Evolutionary conservation across 495 filamentous ascomycete genomes (phyloP), one percentile per base, ranked within the genome.

Genomic region (Aspergillus heteromorphus): DNA sequence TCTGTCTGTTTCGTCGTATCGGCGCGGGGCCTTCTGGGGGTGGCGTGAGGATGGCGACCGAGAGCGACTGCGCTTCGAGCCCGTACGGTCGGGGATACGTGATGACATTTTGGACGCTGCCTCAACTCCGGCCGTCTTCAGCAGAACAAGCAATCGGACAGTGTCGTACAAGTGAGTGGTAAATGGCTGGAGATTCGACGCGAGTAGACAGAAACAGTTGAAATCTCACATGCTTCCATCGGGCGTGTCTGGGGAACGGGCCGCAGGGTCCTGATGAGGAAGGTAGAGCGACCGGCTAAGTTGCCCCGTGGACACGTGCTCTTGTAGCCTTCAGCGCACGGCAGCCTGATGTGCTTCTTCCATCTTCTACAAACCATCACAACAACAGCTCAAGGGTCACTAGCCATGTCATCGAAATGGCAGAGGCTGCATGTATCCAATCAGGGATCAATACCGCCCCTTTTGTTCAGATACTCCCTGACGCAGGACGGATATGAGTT

Each of bases 401-500:
- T 34, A 63, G 40, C 18, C 40, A 79, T 79, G 77, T 43, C 71
- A 43, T 53, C 58, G 40, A 52, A 43, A 60, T 80, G 77, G 77
- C 66, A 65, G 36, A 65, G 60, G 29, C 55, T 80, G 13, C 55
- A 49, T 45, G 48, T 67, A 18, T 49, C 57, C 6, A 55, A 58
- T 4, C 20, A 59, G 14, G 54, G 50, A 36, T 17, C 19, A 14
- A 17, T 64, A 5, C 81, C 83, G n/a, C 72, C 79, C 9, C 69
- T 86, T 30, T 69, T 87, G 2, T 71, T 82, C 51, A 81, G 80
- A 61, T 73, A 74, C 41, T 64, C 65, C 17, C 78, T 81, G 54
- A 76, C 71, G 16, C 34, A 62, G 18, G 62, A 72, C 25, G 81
- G 82, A 38, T 98, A 97, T 72, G 79, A 74, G 9, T 59, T 97